A percentile compares a stretch with the other conserved stretches of the same genome.
phyloP scores from a whole-genome alignment of 1,284 basidiomycete species.

The Malassezia psittaci region DNA sequence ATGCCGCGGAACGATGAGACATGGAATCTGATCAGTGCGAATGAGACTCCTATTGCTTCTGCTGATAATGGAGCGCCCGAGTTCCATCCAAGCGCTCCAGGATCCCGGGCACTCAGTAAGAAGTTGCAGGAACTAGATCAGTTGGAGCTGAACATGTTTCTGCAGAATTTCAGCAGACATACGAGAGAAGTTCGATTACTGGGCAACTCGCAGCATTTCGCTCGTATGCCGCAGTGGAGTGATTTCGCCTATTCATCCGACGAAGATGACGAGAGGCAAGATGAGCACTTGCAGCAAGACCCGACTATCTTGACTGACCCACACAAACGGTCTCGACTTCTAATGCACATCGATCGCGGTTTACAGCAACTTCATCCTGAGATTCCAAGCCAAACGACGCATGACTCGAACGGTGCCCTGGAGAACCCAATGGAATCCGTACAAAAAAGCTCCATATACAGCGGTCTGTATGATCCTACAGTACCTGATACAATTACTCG shows the following conservation, averaged over 20 bases:
- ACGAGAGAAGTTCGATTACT: slow-evolving; percentile 42
- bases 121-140: slow-evolving; percentile 43
- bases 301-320: not conserved
- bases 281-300: not conserved
- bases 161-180: slow-evolving; percentile 37
- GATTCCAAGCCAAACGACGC: not conserved
- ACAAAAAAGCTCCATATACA: not conserved
- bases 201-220: slow-evolving; percentile 18
- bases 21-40: slow-evolving; percentile 5
- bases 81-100: slow-evolving; percentile 9
- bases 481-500: not conserved
- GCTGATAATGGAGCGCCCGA: slow-evolving; percentile 3
- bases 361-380: slow-evolving; percentile 24
- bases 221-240: slow-evolving; percentile 43
- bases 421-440: not conserved
- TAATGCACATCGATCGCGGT: slow-evolving; percentile 39
- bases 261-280: slow-evolving; percentile 11
- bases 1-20: not conserved
- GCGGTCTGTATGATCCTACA: not conserved
- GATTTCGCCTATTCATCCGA: slow-evolving; percentile 40
- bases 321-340: slow-evolving; percentile 22
- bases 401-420: not conserved
- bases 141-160: slow-evolving; percentile 40
- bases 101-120: slow-evolving; percentile 19
- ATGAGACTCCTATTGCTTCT: not conserved